Evolutionary conservation across 2,329 filamentous ascomycete species (phyloP).

Genomic region (Cryphonectria naterciae): DNA sequence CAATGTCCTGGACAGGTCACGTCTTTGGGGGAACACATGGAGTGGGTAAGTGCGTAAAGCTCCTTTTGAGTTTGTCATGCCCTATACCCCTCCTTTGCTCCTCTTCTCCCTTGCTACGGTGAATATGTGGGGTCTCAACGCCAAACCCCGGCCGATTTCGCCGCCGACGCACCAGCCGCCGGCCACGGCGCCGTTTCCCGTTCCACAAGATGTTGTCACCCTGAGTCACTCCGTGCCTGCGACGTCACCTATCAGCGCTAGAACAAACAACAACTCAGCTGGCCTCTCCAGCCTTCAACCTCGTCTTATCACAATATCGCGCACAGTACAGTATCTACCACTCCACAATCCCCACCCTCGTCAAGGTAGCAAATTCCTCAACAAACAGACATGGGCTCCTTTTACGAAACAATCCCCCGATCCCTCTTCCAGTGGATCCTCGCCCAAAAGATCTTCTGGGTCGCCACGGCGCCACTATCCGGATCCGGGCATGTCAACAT

Average conservation of each 20-base stretch:
- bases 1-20: background rate
- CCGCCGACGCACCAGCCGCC: background rate
- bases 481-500: constrained; percentile 71
- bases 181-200: background rate
- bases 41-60: background rate
- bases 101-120: background rate
- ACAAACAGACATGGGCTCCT: constrained; percentile 21
- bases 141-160: constrained; percentile 1
- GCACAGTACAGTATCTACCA: background rate
- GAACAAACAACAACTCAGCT: background rate
- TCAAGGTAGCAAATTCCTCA: background rate
- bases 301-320: background rate
- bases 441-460: constrained; percentile 74
- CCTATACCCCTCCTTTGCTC: background rate
- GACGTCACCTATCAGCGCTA: constrained; percentile 6
- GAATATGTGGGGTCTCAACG: constrained; percentile 5
- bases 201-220: constrained; percentile 8
- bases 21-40: background rate
- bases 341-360: background rate
- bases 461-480: constrained; percentile 70
- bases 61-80: background rate
- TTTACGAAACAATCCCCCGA: constrained; percentile 45
- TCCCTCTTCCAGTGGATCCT: constrained; percentile 67
- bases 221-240: constrained; percentile 2
- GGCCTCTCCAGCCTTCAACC: background rate